phyloP scores from a whole-genome alignment of 495 filamentous ascomycete genomes.

The Beverwykella pulmonaria region DNA sequence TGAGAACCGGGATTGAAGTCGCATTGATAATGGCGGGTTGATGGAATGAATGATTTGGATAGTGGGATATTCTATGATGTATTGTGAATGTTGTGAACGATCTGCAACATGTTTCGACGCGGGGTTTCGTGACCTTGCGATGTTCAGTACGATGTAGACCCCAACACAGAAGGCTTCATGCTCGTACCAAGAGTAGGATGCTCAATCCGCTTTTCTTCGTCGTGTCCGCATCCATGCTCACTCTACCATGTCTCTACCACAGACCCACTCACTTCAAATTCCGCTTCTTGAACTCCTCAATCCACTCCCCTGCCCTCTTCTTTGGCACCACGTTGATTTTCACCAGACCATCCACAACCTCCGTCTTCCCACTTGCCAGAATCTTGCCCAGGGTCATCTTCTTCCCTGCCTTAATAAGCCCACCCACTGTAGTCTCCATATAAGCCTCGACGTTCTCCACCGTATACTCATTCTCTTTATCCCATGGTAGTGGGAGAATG shows the following conservation, averaged over 20 bases:
- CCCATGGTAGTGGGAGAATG: constrained; percentile 85
- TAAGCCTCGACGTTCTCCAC: constrained; percentile 75
- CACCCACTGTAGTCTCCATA: constrained; percentile 79
- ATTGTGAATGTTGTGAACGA: too few relatives aligned
- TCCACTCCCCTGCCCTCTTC: constrained; percentile 67
- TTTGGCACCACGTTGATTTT: constrained; percentile 78
- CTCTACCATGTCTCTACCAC: too few relatives aligned
- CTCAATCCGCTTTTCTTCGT: background rate
- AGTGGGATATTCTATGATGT: too few relatives aligned
- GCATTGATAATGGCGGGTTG: too few relatives aligned
- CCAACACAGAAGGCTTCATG: too few relatives aligned
- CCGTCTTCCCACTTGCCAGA: constrained; percentile 73
- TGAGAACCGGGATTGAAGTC: too few relatives aligned
- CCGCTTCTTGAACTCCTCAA: constrained; percentile 72
- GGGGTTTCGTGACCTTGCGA: too few relatives aligned
- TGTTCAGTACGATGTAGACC: too few relatives aligned
- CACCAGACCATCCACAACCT: constrained; percentile 84
- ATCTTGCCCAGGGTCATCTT: constrained; percentile 75
- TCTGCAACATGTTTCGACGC: too few relatives aligned
- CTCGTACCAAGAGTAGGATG: too few relatives aligned
- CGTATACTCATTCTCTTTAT: constrained; percentile 67
- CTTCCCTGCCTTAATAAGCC: constrained; percentile 86
- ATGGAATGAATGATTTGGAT: too few relatives aligned
- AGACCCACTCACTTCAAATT: background rate
- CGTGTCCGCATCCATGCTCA: too few relatives aligned